Evolutionary conservation across 2,329 filamentous ascomycete genomes (phyloP).

Genomic region (Sphaerulina vaccinii): DNA sequence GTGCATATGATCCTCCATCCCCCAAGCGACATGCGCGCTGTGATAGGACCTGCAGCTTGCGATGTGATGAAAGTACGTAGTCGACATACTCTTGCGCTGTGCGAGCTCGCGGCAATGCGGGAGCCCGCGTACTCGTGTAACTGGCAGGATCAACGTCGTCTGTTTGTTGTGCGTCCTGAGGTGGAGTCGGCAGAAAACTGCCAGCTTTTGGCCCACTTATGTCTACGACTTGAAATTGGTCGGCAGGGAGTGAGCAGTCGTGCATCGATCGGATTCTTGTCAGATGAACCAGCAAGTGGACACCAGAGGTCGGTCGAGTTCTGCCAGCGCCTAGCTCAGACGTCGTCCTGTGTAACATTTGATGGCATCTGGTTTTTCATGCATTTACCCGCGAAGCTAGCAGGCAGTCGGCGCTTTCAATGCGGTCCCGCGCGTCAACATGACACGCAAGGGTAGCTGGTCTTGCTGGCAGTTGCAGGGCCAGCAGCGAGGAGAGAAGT

Average conservation of each 20-base stretch:
- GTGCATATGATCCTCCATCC: conserved; percentile 11
- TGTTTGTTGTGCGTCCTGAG: background rate
- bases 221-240: conserved; percentile 3
- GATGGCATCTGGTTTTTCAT: background rate
- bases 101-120: conserved; percentile 13
- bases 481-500: too few species aligned
- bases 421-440: background rate
- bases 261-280: conserved; percentile 2
- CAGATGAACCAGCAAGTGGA: background rate
- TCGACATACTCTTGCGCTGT: conserved; percentile 6
- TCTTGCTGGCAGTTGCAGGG: background rate
- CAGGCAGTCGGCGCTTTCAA: background rate
- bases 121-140: conserved; percentile 5
- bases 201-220: conserved; percentile 1
- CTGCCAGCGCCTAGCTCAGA: background rate
- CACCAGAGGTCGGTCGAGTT: conserved; percentile 1
- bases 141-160: too few species aligned
- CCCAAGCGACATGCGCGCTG: conserved; percentile 11
- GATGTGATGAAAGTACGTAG: background rate
- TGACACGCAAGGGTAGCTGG: conserved; percentile 2
- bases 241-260: conserved; percentile 4
- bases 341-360: background rate
- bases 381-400: background rate
- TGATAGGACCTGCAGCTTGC: background rate
- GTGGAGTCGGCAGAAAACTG: conserved; percentile 1